Evolutionary conservation across 495 filamentous ascomycete genomes (phyloP), one percentile per base, ranked within the genome.

Genomic region (Aspergillus leporis): DNA sequence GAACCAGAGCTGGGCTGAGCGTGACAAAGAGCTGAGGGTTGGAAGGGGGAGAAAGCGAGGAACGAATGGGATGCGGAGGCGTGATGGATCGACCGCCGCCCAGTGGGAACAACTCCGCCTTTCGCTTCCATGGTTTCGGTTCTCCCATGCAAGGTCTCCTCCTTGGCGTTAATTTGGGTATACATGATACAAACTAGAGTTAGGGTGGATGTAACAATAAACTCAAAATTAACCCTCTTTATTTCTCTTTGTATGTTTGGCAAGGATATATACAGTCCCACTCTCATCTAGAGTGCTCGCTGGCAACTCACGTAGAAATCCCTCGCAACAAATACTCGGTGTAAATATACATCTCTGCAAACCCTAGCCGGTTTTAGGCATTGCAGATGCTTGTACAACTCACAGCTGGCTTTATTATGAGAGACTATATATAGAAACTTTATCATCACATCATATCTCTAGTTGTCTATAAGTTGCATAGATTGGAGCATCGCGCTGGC

Each of bases 71-170:
- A 45, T 45, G 41, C 18, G 41, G 41, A 23, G 43, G 43, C 9
- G 4, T 8, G 21, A 23, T 19, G n/a, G 43, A 47, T 47, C 43
- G 43, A 47, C 43, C 19, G 18, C 43, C 43, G 21, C 43, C 32
- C 43, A 47, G 43, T 47, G 43, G 43, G 43, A 47, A 47, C 43
- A 23, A 3, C 43, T 47, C 43, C 43, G 43, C 43, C 43, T 47
- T 47, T n/a, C 8, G 19, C 13, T 16, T 10, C 43, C 43, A 47
- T 47, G 43, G 43, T 23, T 47, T 47, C 12, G 43, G 43, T 47
- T 47, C 43, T 47, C 38, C 43, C 18, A 47, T 47, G 43, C 43
- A 47, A n/a, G 14, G 2, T 47, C 7, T 4, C 2, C 16, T 47
- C 41, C 41, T 45, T 45, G 41, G 41, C 41, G 41, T 45, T 12